Percentiles rank a stretch among this genome's conserved stretches.
Evolutionary conservation across 2,329 filamentous ascomycete genomes (phyloP).

Genomic region (Moelleriella libera): DNA sequence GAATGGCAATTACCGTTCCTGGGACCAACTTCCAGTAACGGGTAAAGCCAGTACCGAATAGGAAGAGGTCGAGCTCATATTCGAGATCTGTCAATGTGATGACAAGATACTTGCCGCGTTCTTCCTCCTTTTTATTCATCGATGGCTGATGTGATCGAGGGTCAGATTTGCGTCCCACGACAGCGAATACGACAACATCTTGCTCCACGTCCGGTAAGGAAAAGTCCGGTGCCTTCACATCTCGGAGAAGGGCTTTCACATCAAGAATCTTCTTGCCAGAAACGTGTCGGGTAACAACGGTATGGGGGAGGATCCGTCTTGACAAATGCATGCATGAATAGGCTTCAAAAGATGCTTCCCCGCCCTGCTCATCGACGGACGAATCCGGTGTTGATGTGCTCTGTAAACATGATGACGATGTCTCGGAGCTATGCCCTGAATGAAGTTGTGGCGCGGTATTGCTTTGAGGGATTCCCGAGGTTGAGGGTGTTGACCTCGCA

Average conservation of each 20-base stretch:
- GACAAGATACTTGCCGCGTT: constrained; percentile 81
- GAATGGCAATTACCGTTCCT: constrained; percentile 81
- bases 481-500: constrained; percentile 12
- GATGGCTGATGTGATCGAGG: constrained; percentile 47
- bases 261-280: constrained; percentile 62
- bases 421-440: constrained; percentile 7
- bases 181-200: constrained; percentile 79
- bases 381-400: neutral
- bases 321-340: constrained; percentile 78
- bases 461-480: constrained; percentile 23
- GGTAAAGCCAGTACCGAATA: constrained; percentile 83
- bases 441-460: constrained; percentile 23
- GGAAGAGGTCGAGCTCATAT: constrained; percentile 81
- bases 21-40: constrained; percentile 88
- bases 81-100: constrained; percentile 76
- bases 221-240: constrained; percentile 72
- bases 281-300: constrained; percentile 63
- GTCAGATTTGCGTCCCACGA: constrained; percentile 78
- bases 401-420: constrained; percentile 1
- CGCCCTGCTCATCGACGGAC: constrained; percentile 9
- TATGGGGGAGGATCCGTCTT: constrained; percentile 70
- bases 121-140: constrained; percentile 30
- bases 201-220: constrained; percentile 69
- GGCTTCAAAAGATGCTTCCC: constrained; percentile 55
- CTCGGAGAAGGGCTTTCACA: constrained; percentile 67